A percentile compares a stretch with the other conserved stretches of the same genome.
These are phyloP conservation scores for Triticum urartu DNA, from an alignment of 176 grass and related monocot species.

Conservation along the genomic window DNA sequence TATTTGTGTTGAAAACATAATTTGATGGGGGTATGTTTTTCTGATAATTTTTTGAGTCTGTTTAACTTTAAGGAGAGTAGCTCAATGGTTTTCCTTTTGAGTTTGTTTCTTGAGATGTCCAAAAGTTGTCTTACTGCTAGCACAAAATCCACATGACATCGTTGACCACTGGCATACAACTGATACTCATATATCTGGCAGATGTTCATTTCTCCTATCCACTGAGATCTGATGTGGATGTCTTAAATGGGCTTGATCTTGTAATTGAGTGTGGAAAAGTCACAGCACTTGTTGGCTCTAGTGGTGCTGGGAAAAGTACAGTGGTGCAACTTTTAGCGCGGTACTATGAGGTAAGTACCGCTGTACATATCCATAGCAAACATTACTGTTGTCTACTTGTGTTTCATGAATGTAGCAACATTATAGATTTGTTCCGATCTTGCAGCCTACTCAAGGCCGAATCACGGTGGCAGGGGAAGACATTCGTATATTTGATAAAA, in stretches of 20 bases:
- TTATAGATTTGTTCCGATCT: constrained; percentile 28
- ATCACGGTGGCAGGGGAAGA: constrained; percentile 95
- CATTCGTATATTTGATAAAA: constrained; percentile 92
- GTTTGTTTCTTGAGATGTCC: constrained; percentile 13
- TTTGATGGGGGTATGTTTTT: not conserved
- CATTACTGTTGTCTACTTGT: not conserved
- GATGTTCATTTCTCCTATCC: constrained; percentile 95
- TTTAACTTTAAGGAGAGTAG: not conserved
- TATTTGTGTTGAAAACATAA: not conserved
- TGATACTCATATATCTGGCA: constrained; percentile 42
- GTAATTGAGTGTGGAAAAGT: constrained; percentile 85
- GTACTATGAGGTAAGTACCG: constrained; percentile 77
- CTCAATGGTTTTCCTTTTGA: constrained; percentile 9
- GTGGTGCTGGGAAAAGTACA: constrained; percentile 96
- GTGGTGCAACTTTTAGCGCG: constrained; percentile 93
- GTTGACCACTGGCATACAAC: constrained; percentile 9
- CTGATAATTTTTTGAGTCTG: not conserved
- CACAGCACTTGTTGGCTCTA: constrained; percentile 92
- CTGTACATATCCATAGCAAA: constrained; percentile 22
- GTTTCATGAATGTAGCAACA: constrained; percentile 26
- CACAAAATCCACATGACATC: not conserved
- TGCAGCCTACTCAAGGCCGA: constrained; percentile 80
- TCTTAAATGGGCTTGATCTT: constrained; percentile 88
- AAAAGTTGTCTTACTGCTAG: not conserved
- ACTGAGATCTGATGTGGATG: constrained; percentile 78